Evolutionary conservation across 2,329 filamentous ascomycete species (phyloP), one percentile per base, ranked within the genome.

Genomic region (Xylariaceae sp.): DNA sequence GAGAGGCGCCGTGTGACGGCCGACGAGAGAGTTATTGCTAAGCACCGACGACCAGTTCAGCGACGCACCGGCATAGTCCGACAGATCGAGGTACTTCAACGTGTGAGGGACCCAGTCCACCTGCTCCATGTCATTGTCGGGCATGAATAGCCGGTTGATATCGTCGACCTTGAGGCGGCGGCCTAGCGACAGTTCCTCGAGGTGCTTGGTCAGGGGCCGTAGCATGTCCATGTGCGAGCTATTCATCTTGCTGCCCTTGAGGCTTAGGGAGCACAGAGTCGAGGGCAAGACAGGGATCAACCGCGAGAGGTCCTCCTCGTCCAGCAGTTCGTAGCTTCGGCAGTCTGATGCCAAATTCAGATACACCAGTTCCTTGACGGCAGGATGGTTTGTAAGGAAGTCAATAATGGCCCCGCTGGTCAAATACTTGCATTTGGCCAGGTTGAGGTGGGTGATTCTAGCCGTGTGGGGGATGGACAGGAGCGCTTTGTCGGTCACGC

Each of bases 151-250:
- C 9, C 68, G 65, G 55, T 83, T 78, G 42, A 89, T 69, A 47
- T 88, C 81, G 36, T 66, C 61, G 31, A 85, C 69, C 9, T 74
- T 73, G 33, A 90, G 64, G 28, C 83, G 74, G 5, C 81, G 78
- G 28, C 83, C 84, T 11, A 90, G 62, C 5, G 84, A 81, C 14
- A 92, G 69, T 61, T 90, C 86, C 59, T 90, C 85, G 9, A 90
- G 66, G 50, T 83, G 76, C 58, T 84, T 83, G 23, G 80, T 77
- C 34, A 89, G 66, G 5, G 76, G 76, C 3, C 77, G 66, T 17
- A 90, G 68, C 26, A 78, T 64, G 3, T 76, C 67, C 19, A 87
- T 67, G 54, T 90, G 84, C 0, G 70, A 70, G 1, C 70, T 60
- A 24, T 74, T 73, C 71, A 90, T 82, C 56, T 76, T 77, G 54